phyloP scores from a whole-genome alignment of 116 monocot genomes.

The Papilionanthe hybrid region DNA sequence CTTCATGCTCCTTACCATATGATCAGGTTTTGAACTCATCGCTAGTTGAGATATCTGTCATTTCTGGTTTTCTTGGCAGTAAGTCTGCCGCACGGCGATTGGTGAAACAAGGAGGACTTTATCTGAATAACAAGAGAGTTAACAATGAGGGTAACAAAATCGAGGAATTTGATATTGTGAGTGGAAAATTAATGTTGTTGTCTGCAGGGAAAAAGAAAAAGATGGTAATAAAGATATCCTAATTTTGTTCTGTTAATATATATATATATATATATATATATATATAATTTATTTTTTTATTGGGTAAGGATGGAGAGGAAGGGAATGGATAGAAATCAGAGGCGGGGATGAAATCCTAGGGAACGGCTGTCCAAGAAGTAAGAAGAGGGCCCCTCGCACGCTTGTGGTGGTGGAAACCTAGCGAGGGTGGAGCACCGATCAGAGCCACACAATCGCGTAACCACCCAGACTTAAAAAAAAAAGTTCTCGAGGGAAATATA shows the following conservation, averaged over 20 bases:
- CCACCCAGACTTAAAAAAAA: too few species aligned
- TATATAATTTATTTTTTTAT: too few species aligned
- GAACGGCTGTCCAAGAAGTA: too few species aligned
- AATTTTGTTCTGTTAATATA: too few species aligned
- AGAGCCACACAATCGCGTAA: too few species aligned
- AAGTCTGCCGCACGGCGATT: constrained; percentile 78
- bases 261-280: too few species aligned
- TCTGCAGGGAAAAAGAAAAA: constrained; percentile 97
- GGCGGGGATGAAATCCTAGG: too few species aligned
- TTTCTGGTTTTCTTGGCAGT: constrained; percentile 60
- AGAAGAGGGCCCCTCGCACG: too few species aligned
- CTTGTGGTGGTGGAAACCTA: too few species aligned
- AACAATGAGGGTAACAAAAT: constrained; percentile 71
- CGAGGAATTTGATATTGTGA: constrained; percentile 58
- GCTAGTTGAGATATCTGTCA: constrained; percentile 70
- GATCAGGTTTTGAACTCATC: constrained; percentile 55
- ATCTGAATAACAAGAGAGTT: constrained; percentile 78
- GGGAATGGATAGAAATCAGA: too few species aligned
- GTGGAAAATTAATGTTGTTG: constrained; percentile 71
- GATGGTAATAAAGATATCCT: constrained; percentile 79
- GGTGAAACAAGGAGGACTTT: constrained; percentile 81
- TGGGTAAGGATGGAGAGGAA: too few species aligned
- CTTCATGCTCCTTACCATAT: constrained; percentile 61
- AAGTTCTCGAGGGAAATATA: neutral
- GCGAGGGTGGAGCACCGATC: too few species aligned